Conservation (phyloP, 768 basidiomycete species). For the Auriscalpium vulgare region DNA sequence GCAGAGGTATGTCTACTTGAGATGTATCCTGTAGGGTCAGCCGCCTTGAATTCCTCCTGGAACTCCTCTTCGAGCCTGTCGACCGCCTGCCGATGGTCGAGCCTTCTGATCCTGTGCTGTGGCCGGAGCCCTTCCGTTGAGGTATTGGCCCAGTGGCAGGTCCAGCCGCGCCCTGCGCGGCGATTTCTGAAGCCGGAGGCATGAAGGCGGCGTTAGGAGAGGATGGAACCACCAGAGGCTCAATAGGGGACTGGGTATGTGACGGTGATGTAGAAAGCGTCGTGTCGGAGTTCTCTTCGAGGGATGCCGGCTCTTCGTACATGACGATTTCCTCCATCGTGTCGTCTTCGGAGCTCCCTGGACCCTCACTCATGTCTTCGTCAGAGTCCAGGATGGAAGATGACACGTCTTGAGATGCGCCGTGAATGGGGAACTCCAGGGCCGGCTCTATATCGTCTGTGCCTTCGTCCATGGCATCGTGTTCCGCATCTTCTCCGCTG, state of each 20-base stretch:
- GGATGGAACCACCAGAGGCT: neutral
- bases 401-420: constrained; percentile 40
- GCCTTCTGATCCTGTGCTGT: constrained; percentile 12
- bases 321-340: constrained; percentile 78
- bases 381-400: constrained; percentile 51
- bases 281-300: constrained; percentile 1
- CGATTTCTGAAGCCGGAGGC: neutral
- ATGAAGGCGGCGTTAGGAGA: neutral
- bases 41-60: constrained; percentile 48
- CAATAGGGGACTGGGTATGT: constrained; percentile 12
- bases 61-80: constrained; percentile 46
- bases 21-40: constrained; percentile 26
- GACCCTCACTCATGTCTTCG: constrained; percentile 67
- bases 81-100: constrained; percentile 24
- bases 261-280: neutral
- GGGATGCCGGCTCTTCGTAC: constrained; percentile 46
- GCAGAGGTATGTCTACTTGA: constrained; percentile 32
- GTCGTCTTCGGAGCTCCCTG: constrained; percentile 72
- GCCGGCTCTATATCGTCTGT: constrained; percentile 55
- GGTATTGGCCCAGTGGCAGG: constrained; percentile 1
- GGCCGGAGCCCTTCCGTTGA: constrained; percentile 7
- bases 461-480: constrained; percentile 51
- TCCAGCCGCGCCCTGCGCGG: neutral
- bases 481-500: constrained; percentile 43
- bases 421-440: constrained; percentile 60